Evolutionary conservation across 2,329 filamentous ascomycete genomes (phyloP).

Genomic region (Ceratocystis lukuohia): DNA sequence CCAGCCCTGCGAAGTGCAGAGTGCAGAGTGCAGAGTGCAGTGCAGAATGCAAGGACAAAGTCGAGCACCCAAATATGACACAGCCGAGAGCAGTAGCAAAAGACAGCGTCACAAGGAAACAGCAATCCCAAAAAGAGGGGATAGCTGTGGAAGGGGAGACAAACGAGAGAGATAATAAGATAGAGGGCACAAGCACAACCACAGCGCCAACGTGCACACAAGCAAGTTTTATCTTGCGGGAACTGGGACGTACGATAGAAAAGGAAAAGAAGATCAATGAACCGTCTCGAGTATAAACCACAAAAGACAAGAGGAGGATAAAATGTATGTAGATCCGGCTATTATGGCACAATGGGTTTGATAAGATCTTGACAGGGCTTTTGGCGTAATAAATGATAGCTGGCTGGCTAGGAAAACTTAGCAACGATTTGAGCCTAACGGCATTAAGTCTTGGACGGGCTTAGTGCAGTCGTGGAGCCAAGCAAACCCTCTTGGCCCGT

Average conservation of each 20-base stretch:
- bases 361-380: constrained; percentile 6
- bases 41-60: neutral
- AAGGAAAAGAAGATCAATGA: neutral
- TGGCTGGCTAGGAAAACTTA: neutral
- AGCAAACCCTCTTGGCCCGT: neutral
- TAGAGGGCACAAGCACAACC: neutral
- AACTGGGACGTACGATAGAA: neutral
- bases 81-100: neutral
- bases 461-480: neutral
- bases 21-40: neutral
- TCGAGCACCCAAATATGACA: neutral
- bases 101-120: neutral
- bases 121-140: neutral
- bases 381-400: constrained; percentile 6
- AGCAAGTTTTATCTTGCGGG: neutral
- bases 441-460: neutral
- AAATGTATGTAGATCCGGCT: constrained; percentile 8
- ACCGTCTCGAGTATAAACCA: neutral
- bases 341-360: constrained; percentile 7
- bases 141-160: neutral
- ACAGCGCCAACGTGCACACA: neutral
- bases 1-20: neutral
- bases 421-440: constrained; percentile 3
- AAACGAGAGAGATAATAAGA: neutral
- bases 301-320: neutral